phyloP scores from a whole-genome alignment of 495 filamentous ascomycete species.

The Penicillium longicatenatum region DNA sequence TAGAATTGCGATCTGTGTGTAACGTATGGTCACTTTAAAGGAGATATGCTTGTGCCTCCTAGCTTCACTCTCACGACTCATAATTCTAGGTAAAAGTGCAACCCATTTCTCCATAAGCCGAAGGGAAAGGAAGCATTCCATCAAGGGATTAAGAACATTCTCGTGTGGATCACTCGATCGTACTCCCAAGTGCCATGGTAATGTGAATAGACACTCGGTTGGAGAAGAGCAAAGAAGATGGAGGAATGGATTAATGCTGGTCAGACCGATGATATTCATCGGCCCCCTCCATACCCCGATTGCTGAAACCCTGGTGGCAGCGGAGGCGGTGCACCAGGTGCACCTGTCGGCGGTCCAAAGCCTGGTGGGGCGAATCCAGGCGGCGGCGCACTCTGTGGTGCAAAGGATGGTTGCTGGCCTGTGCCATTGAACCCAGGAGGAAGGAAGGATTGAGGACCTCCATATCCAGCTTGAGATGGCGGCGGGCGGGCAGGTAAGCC shows the following conservation, averaged over 20 bases:
- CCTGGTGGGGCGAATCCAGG: slow-evolving; percentile 60
- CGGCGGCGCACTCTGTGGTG: slow-evolving; percentile 48
- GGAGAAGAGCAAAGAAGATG: neutral
- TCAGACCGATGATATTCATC: slow-evolving; percentile 29
- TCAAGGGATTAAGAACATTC: neutral
- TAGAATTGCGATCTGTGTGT: neutral
- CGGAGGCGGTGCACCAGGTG: slow-evolving; percentile 39
- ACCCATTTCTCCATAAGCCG: neutral
- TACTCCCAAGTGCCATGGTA: neutral
- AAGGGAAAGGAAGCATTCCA: neutral
- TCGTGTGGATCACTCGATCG: neutral
- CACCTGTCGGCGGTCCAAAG: slow-evolving; percentile 43
- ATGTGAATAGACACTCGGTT: neutral
- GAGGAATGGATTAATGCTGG: neutral
- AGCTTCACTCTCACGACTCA: neutral
- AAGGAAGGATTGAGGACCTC: slow-evolving; percentile 70
- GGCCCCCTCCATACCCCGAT: slow-evolving; percentile 45
- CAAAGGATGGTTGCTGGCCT: slow-evolving; percentile 42
- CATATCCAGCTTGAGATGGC: slow-evolving; percentile 75
- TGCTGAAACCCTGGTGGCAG: slow-evolving; percentile 56
- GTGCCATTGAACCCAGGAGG: slow-evolving; percentile 56
- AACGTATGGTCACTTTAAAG: neutral
- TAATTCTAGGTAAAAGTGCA: neutral
- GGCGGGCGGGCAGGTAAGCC: slow-evolving; percentile 79
- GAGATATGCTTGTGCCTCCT: neutral